Conservation (phyloP, 129 eudicot genomes). For the Helichrysum umbraculigerum region DNA sequence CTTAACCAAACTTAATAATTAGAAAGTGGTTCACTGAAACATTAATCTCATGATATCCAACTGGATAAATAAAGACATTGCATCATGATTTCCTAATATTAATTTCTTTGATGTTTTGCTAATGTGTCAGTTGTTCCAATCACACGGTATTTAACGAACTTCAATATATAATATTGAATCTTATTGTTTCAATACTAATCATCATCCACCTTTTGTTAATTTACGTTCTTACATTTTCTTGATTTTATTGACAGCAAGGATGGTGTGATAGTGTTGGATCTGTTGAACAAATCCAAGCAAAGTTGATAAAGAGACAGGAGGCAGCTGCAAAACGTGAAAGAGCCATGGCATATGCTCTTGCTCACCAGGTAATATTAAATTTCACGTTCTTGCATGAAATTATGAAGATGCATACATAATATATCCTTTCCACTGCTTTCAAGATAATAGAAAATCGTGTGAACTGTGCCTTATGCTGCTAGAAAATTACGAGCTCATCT, state of each 20-base stretch:
- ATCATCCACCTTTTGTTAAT: not conserved
- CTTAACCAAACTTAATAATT: not conserved
- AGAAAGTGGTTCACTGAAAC: not conserved
- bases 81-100: not conserved
- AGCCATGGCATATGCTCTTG: slow-evolving; percentile 98
- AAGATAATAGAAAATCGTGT: not conserved
- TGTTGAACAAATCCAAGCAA: slow-evolving; percentile 90
- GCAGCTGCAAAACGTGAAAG: slow-evolving; percentile 99
- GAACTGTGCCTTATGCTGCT: not conserved
- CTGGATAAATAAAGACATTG: slow-evolving; percentile 4
- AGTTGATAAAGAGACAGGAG: slow-evolving; percentile 85
- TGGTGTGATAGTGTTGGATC: slow-evolving; percentile 97
- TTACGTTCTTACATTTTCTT: not conserved
- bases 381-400: not conserved
- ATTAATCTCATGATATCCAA: not conserved
- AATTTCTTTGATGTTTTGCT: not conserved
- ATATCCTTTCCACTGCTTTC: not conserved
- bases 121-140: not conserved
- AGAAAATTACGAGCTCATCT: not conserved
- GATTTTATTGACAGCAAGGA: slow-evolving; percentile 63
- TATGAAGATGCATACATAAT: not conserved
- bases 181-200: too few relatives aligned
- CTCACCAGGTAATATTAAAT: slow-evolving; percentile 70
- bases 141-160: not conserved
- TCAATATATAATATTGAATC: too few relatives aligned